Percentiles rank a stretch among this genome's conserved stretches.
phyloP scores from a whole-genome alignment of 495 filamentous ascomycete genomes.

The Saxophila tyrrhenica region DNA sequence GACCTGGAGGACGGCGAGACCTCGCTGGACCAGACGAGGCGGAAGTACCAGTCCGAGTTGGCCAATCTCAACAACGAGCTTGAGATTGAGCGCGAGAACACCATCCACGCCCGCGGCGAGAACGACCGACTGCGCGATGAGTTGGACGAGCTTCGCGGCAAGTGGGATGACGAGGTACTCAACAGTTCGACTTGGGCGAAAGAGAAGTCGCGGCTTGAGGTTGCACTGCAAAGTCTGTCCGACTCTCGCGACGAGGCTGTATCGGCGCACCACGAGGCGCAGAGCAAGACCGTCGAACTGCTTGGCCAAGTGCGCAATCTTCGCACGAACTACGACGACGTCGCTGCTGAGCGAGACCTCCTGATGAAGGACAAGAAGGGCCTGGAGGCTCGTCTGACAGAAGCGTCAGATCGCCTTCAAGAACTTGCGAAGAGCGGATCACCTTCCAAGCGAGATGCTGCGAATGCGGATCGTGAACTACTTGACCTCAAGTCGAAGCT shows the following conservation, averaged over 20 bases:
- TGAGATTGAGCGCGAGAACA: slow-evolving; percentile 82
- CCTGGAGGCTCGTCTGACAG: slow-evolving; percentile 74
- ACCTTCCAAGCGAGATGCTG: slow-evolving; percentile 84
- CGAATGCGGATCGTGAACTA: slow-evolving; percentile 76
- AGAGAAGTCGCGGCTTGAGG: slow-evolving; percentile 86
- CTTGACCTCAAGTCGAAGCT: slow-evolving; percentile 82
- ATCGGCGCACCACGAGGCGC: slow-evolving; percentile 86
- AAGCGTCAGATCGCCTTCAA: slow-evolving; percentile 85
- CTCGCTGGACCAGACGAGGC: slow-evolving; percentile 91
- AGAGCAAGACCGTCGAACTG: slow-evolving; percentile 78
- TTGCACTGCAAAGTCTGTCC: slow-evolving; percentile 79
- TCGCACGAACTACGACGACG: slow-evolving; percentile 74
- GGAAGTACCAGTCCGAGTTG: slow-evolving; percentile 94
- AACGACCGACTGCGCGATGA: slow-evolving; percentile 73
- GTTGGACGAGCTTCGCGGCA: slow-evolving; percentile 83
- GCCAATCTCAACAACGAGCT: slow-evolving; percentile 79
- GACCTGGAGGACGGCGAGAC: slow-evolving; percentile 96
- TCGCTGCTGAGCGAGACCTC: slow-evolving; percentile 71
- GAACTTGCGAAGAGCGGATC: slow-evolving; percentile 68
- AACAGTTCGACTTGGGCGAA: slow-evolving; percentile 98
- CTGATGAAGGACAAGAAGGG: slow-evolving; percentile 81
- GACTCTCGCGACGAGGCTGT: slow-evolving; percentile 87
- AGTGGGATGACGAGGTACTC: slow-evolving; percentile 97
- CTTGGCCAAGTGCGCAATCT: slow-evolving; percentile 84
- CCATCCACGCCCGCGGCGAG: slow-evolving; percentile 51